Evolutionary conservation across 345 rosid species (phyloP).

Genomic region (Arabis hirsuta): DNA sequence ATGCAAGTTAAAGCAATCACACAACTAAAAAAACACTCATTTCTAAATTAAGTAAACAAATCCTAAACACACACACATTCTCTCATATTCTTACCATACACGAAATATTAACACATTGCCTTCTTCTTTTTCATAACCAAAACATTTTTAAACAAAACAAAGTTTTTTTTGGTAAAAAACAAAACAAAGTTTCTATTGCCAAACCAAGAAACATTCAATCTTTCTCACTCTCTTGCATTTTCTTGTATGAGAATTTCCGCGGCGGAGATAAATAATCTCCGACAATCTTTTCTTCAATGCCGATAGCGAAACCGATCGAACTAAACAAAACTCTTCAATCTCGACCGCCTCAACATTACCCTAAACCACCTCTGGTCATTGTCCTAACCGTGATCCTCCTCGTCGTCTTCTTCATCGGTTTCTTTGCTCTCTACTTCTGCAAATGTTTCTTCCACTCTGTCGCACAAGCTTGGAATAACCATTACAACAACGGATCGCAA

Average conservation of each 20-base stretch:
- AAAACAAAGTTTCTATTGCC: constrained; percentile 11
- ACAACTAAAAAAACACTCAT: constrained; percentile 24
- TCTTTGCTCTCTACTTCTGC: constrained; percentile 62
- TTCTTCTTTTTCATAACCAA: no score
- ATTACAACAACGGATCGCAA: constrained; percentile 37
- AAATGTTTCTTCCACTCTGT: constrained; percentile 58
- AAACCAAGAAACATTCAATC: constrained; percentile 12
- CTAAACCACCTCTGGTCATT: constrained; percentile 52
- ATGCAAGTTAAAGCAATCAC: constrained; percentile 35
- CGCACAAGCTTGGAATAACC: constrained; percentile 46
- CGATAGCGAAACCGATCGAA: constrained; percentile 17
- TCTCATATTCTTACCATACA: constrained; percentile 13
- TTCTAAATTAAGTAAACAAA: constrained; percentile 43
- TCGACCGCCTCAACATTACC: constrained; percentile 7
- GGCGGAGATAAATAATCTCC: constrained; percentile 56
- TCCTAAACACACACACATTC: constrained; percentile 20
- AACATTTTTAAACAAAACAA: neutral
- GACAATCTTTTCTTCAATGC: constrained; percentile 55
- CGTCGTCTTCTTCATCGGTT: constrained; percentile 64
- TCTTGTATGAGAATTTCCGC: neutral
- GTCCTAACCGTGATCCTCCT: constrained; percentile 59
- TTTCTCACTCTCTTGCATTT: neutral
- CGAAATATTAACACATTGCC: neutral
- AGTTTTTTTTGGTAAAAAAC: neutral
- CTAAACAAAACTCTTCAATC: constrained; percentile 12